Evolutionary conservation across 2,329 filamentous ascomycete genomes (phyloP).

Genomic region (Lasiodiplodia theobromae): DNA sequence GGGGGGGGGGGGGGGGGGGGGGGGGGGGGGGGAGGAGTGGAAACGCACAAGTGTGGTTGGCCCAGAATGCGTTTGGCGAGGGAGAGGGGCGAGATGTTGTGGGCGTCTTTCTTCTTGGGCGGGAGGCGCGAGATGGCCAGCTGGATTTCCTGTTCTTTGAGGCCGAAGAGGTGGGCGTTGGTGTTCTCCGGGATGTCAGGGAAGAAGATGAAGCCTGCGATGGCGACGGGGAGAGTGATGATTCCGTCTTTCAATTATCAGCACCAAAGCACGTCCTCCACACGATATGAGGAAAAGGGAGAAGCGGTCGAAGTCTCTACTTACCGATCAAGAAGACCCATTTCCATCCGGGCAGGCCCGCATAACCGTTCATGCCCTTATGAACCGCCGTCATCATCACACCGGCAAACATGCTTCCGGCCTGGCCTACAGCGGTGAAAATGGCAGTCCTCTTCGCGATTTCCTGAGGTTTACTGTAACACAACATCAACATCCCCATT

Average conservation of each 20-base stretch:
- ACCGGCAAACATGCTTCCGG: constrained; percentile 43
- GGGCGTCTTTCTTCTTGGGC: constrained; percentile 37
- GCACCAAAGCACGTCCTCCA: background rate
- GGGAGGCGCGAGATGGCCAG: constrained; percentile 39
- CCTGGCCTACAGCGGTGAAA: constrained; percentile 41
- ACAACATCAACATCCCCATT: background rate
- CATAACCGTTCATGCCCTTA: constrained; percentile 35
- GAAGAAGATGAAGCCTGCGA: constrained; percentile 40
- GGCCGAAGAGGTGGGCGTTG: constrained; percentile 35
- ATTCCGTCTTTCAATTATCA: constrained; percentile 37
- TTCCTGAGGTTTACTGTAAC: constrained; percentile 37
- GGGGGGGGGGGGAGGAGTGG: too few species aligned
- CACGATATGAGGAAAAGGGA: background rate
- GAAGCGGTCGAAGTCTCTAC: too few species aligned
- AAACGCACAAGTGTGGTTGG: constrained; percentile 1
- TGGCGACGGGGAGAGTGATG: constrained; percentile 41
- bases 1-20: too few species aligned
- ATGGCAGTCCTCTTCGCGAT: constrained; percentile 42
- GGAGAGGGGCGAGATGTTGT: constrained; percentile 38
- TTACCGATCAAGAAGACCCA: constrained; percentile 42
- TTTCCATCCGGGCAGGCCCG: constrained; percentile 39
- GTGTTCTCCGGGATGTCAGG: constrained; percentile 39
- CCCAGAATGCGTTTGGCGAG: constrained; percentile 36
- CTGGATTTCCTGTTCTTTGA: constrained; percentile 39
- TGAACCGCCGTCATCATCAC: constrained; percentile 46